Evolutionary conservation across 148 eudicot species (phyloP).

Genomic region (Spergularia marina): DNA sequence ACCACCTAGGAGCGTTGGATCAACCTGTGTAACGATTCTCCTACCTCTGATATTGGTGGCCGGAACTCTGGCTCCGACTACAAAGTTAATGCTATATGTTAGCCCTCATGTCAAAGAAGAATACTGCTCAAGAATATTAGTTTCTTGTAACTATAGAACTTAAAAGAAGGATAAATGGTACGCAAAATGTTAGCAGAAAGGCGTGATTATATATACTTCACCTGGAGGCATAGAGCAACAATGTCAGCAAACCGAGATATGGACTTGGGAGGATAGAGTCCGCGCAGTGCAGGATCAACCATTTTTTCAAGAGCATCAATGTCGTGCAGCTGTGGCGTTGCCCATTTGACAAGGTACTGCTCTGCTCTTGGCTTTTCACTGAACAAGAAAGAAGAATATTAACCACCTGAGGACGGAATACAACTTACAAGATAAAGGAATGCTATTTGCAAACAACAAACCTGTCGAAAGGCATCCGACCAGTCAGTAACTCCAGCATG

Average conservation of each 20-base stretch:
- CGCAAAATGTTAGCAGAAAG: too few relatives aligned
- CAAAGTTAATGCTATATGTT: neutral
- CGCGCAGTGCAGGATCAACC: constrained; percentile 69
- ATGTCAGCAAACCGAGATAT: constrained; percentile 65
- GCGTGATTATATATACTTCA: too few relatives aligned
- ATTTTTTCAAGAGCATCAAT: constrained; percentile 55
- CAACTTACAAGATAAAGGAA: neutral
- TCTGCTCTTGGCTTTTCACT: constrained; percentile 52
- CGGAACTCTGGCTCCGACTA: constrained; percentile 65
- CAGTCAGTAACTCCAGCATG: constrained; percentile 71
- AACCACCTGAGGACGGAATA: neutral
- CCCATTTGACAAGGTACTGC: constrained; percentile 64
- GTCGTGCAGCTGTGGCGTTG: constrained; percentile 62
- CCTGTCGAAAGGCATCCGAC: constrained; percentile 75
- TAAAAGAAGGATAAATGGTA: neutral
- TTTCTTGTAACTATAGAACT: neutral
- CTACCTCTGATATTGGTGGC: constrained; percentile 57
- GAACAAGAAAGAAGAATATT: neutral
- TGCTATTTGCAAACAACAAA: constrained; percentile 17
- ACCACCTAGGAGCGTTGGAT: constrained; percentile 42
- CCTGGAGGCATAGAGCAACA: constrained; percentile 61
- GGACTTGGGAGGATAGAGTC: constrained; percentile 63
- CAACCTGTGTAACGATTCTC: constrained; percentile 40
- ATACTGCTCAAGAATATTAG: neutral
- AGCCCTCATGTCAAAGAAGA: neutral